phyloP scores from a whole-genome alignment of 2,329 filamentous ascomycete species.

The Xylariales sp. region DNA sequence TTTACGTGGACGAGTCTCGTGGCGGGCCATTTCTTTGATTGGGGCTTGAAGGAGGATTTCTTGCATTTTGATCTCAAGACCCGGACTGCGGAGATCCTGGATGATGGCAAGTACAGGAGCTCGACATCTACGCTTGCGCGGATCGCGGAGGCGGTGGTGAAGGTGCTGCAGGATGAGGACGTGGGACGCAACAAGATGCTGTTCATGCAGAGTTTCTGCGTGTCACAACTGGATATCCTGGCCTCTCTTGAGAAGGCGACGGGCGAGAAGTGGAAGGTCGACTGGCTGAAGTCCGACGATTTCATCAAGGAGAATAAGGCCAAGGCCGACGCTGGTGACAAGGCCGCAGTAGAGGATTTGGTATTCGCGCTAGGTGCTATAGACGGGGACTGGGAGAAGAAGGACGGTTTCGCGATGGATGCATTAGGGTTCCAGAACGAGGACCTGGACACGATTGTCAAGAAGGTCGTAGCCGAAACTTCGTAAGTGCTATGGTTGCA shows the following conservation, averaged over 20 bases:
- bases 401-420: constrained; percentile 42
- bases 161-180: constrained; percentile 23
- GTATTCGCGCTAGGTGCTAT: constrained; percentile 45
- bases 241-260: constrained; percentile 29
- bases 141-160: constrained; percentile 29
- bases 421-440: constrained; percentile 42
- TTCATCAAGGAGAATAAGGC: constrained; percentile 35
- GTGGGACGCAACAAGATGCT: constrained; percentile 29
- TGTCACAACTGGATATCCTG: constrained; percentile 31
- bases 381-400: constrained; percentile 43
- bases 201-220: constrained; percentile 37
- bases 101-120: constrained; percentile 25
- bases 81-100: constrained; percentile 29
- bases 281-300: constrained; percentile 30
- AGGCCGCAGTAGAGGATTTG: constrained; percentile 38
- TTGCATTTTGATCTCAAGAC: constrained; percentile 29
- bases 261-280: constrained; percentile 24
- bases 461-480: constrained; percentile 7
- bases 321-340: constrained; percentile 33
- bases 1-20: constrained; percentile 35
- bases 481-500: neutral
- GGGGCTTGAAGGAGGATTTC: constrained; percentile 31
- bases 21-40: constrained; percentile 37
- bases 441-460: constrained; percentile 37
- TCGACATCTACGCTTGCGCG: constrained; percentile 31